Evolutionary conservation across 1,284 basidiomycete species (phyloP), one percentile per base, ranked within the genome.

Genomic region (Spongiforma sp.): DNA sequence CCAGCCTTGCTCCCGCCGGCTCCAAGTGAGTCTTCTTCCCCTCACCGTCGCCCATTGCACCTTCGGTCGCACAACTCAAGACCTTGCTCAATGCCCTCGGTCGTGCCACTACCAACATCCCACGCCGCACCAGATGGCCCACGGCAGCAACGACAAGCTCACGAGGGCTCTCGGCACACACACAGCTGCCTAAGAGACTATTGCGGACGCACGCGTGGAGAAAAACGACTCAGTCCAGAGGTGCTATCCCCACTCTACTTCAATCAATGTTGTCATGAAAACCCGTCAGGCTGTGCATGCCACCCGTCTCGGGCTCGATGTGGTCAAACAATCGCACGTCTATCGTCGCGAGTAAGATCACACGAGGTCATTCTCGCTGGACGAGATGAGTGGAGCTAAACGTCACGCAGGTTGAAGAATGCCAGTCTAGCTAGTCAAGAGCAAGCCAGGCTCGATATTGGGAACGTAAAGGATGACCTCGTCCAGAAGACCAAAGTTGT

Each of bases 401-500:
- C n/a, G 46, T 52, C 43, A 53, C 60, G 28, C 61, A 94, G 92
- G 8, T 79, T 96, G 73, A 97, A n/a, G n/a, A 87, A 77, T 48
- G 90, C 93, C 1, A 77, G 78, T 62, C 87, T 91, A 2, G 80
- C 89, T 19, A 92, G 85, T 79, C 93, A 96, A 75, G 96, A 98
- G 77, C 95, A 97, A 63, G 93, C 93, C 10, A 84, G 92, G 57
- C 84, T 93, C 19, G 92, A 96, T 74, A 94, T 97, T 52, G 95
- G 97, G 85, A 95, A 96, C 69, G 94, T 95, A 9, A 96, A 98
- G 77, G 96, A 97, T 75, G 94, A 96, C 78, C 87, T 99, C 56
- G 96, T 99, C 19, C 94, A 96, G 77, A 96, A 95, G 83, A 99
- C 97, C 28, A 97, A 99, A 80, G 94, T 97, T 43, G 97, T 97